Conservation (phyloP, 768 basidiomycete genomes). For the Calocybe gangraenosa region DNA sequence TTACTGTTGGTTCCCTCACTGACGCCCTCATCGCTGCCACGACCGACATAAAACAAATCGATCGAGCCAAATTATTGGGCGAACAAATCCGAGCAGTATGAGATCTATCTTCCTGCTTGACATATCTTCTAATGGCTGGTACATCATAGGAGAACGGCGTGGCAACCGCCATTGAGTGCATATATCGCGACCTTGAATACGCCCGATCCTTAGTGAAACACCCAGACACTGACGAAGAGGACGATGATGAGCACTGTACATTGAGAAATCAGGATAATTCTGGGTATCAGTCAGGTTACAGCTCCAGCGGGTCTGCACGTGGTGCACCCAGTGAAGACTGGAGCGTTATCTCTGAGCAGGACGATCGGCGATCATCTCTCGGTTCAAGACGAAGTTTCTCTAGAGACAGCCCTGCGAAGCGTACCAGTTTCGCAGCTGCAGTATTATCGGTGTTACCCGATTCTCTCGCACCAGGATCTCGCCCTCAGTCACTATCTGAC, state of each 20-base stretch:
- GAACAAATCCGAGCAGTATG: conserved; percentile 82
- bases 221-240: conserved; percentile 27
- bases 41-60: conserved; percentile 84
- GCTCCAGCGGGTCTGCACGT: conserved; percentile 51
- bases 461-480: conserved; percentile 38
- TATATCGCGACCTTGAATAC: conserved; percentile 96
- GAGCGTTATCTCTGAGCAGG: conserved; percentile 82
- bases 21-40: conserved; percentile 81
- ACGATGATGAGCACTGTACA: conserved; percentile 33
- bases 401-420: conserved; percentile 39
- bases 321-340: conserved; percentile 73
- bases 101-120: not conserved
- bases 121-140: conserved; percentile 3
- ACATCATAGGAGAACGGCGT: conserved; percentile 86
- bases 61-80: conserved; percentile 78
- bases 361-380: conserved; percentile 54
- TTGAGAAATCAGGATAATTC: conserved; percentile 26
- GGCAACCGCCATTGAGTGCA: conserved; percentile 85
- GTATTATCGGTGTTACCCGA: conserved; percentile 61
- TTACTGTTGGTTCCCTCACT: conserved; percentile 73
- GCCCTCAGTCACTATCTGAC: conserved; percentile 34
- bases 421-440: conserved; percentile 59
- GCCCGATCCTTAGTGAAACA: conserved; percentile 83
- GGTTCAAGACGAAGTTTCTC: conserved; percentile 45
- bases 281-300: conserved; percentile 44